Evolutionary conservation across 169 alveolate genomes (phyloP), one percentile per base, ranked within the genome.

Genomic region (Cryptosporidium felis): DNA sequence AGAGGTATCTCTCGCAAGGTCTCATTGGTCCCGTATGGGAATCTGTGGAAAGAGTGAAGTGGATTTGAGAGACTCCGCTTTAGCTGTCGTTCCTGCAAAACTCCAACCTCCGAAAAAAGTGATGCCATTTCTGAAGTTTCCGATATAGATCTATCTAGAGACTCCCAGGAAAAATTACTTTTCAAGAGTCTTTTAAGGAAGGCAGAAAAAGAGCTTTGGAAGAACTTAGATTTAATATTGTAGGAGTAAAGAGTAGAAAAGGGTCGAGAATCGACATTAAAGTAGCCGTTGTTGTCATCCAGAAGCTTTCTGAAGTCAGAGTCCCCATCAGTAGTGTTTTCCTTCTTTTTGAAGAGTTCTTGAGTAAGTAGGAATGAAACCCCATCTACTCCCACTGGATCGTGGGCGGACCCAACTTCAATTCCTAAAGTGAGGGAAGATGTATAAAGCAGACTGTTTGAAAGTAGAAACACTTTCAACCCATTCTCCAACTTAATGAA

Each of bases 21-120:
- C 18, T 62, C 80, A 42, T 62, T 62, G 30, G 51, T 62, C 14
- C 80, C 80, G 49, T 62, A 62, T 14, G 80, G 80, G 18, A 62
- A 62, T 42, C 80, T 62, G 38, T 41, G 60, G 41, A 62, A 62
- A 6, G 23, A 2, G n/a, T 62, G 80, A n/a, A 36, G 28, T 8
- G 80, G 38, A 42, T 62, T 62, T 8, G 80, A 38, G 30, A 62
- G 58, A 18, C 58, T 41, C 12, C 80, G 51, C 28, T 42, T 62
- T 14, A 62, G 30, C 21, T 62, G 80, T 1, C 16, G 32, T 6
- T 62, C 80, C 49, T 46, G 51, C n/a, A 62, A 41, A 38, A 23
- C 12, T 23, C 44, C 60, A 0, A 41, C 80, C 9, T 23, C 18
- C n/a, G 30, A 28, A 21, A 42, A 42, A 12, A 23, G 14, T 1